phyloP scores from a whole-genome alignment of 495 filamentous ascomycete genomes.

The Oleoguttula mirabilis region DNA sequence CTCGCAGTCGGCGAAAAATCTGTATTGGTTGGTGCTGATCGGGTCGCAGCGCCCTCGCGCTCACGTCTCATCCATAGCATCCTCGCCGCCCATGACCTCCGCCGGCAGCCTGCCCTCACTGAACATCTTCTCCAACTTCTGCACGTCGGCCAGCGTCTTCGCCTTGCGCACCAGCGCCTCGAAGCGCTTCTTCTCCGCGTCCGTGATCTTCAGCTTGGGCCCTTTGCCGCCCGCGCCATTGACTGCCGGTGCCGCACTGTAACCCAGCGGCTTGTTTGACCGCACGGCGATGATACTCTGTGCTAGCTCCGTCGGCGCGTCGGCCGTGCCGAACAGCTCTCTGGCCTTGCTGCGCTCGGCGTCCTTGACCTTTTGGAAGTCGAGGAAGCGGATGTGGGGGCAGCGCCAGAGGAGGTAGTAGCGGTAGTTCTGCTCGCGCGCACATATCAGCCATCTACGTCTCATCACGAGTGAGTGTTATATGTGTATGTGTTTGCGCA shows the following conservation, averaged over 20 bases:
- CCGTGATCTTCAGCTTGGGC: conserved; percentile 51
- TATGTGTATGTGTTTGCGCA: too few species aligned
- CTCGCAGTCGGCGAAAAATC: too few species aligned
- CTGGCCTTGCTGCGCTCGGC: conserved; percentile 61
- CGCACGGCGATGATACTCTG: conserved; percentile 32
- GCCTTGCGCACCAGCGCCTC: conserved; percentile 69
- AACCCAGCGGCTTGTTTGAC: conserved; percentile 30
- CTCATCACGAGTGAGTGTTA: too few species aligned
- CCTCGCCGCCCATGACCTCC: conserved; percentile 30
- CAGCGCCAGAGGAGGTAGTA: conserved; percentile 82
- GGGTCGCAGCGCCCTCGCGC: neutral
- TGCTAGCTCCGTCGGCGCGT: conserved; percentile 69
- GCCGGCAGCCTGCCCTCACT: conserved; percentile 74
- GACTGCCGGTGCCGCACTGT: conserved; percentile 47
- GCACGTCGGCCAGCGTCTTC: conserved; percentile 58
- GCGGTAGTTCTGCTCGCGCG: conserved; percentile 75
- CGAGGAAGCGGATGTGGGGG: conserved; percentile 77
- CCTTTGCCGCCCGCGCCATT: conserved; percentile 44
- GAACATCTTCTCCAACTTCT: conserved; percentile 57
- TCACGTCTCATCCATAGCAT: conserved; percentile 21
- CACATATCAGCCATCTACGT: too few species aligned
- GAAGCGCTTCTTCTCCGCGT: conserved; percentile 55
- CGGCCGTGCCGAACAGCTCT: conserved; percentile 68
- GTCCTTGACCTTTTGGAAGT: conserved; percentile 84
- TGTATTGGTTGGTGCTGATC: too few species aligned